These are phyloP conservation scores for Ceratocystis huliohia DNA, from an alignment of 2,329 filamentous ascomycete genomes.

Conservation along the genomic window DNA sequence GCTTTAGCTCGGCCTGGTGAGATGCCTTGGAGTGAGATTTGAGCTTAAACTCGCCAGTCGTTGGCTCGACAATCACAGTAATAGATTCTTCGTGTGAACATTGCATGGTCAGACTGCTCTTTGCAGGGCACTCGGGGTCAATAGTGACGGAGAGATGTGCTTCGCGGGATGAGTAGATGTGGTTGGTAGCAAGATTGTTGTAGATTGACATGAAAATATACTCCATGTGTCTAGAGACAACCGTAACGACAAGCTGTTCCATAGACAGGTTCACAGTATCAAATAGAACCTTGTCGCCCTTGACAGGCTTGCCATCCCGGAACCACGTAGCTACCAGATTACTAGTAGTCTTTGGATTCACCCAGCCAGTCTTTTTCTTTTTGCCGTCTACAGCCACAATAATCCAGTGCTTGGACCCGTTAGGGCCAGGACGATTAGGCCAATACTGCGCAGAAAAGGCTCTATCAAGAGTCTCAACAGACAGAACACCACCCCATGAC, in stretches of 20 bases:
- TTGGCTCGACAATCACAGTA: conserved; percentile 55
- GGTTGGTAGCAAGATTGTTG: conserved; percentile 43
- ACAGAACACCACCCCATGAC: conserved; percentile 66
- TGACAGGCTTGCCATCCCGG: conserved; percentile 63
- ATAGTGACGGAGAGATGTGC: conserved; percentile 46
- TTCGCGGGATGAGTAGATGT: conserved; percentile 48
- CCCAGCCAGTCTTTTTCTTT: conserved; percentile 32
- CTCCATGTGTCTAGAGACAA: conserved; percentile 63
- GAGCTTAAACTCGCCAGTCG: conserved; percentile 63
- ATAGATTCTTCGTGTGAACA: conserved; percentile 30
- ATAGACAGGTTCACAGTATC: conserved; percentile 57
- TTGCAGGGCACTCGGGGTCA: conserved; percentile 48
- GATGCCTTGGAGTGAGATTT: conserved; percentile 49
- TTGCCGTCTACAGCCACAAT: conserved; percentile 71
- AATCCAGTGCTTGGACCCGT: conserved; percentile 73
- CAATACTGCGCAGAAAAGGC: conserved; percentile 86
- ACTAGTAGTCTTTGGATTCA: conserved; percentile 38
- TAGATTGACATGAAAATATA: conserved; percentile 57
- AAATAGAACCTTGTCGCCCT: conserved; percentile 53
- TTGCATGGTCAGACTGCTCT: conserved; percentile 56
- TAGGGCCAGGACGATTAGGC: conserved; percentile 42
- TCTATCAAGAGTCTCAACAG: conserved; percentile 67
- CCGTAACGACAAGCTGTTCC: conserved; percentile 57
- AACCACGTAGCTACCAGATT: conserved; percentile 65
- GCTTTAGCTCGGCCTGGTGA: conserved; percentile 46